These are phyloP conservation scores for Reticulascus tulasneorum DNA, from an alignment of 2,329 filamentous ascomycete species.

Conservation along the genomic window DNA sequence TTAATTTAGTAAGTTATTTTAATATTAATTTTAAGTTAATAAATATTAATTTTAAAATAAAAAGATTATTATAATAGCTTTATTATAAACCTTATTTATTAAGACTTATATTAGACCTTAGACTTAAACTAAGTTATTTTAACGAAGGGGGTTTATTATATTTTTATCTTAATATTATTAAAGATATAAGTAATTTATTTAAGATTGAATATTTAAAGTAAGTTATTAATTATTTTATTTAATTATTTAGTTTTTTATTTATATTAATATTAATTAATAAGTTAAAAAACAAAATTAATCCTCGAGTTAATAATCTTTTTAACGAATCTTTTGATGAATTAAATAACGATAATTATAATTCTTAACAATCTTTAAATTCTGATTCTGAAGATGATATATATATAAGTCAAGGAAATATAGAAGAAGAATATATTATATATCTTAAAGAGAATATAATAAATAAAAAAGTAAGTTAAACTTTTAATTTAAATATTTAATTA, in stretches of 20 bases:
- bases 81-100: neutral
- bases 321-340: neutral
- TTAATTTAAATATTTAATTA: neutral
- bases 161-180: neutral
- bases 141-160: neutral
- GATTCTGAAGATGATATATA: too few species aligned
- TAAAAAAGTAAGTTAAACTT: neutral
- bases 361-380: neutral
- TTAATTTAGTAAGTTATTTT: too few species aligned
- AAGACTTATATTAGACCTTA: neutral
- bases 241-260: too few species aligned
- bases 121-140: neutral
- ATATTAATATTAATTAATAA: neutral
- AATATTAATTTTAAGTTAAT: too few species aligned
- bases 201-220: neutral
- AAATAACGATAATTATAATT: neutral
- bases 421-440: neutral
- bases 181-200: too few species aligned
- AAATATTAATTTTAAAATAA: too few species aligned
- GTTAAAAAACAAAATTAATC: neutral
- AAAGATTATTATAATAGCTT: too few species aligned
- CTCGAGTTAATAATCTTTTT: neutral
- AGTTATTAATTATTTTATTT: too few species aligned
- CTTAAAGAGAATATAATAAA: neutral
- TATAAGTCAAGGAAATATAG: too few species aligned